phyloP scores from a whole-genome alignment of 345 rosid genomes.

The Isatis tinctoria region DNA sequence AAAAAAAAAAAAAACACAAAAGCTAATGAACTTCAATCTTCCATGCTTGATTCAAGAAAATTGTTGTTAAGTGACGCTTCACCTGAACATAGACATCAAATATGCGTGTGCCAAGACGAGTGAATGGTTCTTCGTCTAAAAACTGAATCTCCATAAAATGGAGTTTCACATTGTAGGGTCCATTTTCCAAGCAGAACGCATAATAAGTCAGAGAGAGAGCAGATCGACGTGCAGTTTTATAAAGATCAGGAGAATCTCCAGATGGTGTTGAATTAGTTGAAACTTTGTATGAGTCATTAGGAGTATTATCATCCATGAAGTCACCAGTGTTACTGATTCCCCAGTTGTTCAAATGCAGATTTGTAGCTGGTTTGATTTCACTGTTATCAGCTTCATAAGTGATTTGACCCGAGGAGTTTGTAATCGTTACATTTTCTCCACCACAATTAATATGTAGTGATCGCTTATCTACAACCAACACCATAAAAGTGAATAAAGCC shows the following conservation, averaged over 20 bases:
- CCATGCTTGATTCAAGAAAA: neutral
- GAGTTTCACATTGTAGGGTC: constrained; percentile 48
- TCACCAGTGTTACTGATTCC: constrained; percentile 20
- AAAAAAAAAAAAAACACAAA: neutral
- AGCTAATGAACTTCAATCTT: neutral
- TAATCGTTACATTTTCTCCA: neutral
- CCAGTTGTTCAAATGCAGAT: neutral
- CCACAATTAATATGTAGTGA: constrained; percentile 28
- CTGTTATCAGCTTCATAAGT: constrained; percentile 9
- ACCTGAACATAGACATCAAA: constrained; percentile 63
- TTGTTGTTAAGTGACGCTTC: neutral
- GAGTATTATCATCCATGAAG: neutral
- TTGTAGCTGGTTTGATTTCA: neutral
- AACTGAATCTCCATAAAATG: constrained; percentile 63
- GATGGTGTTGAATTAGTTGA: neutral
- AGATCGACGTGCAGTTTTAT: constrained; percentile 50
- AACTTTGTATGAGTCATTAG: neutral
- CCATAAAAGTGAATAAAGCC: neutral
- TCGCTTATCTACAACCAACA: constrained; percentile 8
- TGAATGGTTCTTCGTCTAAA: constrained; percentile 29
- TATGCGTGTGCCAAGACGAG: constrained; percentile 44
- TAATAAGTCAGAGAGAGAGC: constrained; percentile 57
- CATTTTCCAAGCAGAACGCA: constrained; percentile 54
- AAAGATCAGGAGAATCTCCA: constrained; percentile 21
- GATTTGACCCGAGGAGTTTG: neutral